phyloP scores from a whole-genome alignment of 176 grass and related monocot species.

The Avena insularis region DNA sequence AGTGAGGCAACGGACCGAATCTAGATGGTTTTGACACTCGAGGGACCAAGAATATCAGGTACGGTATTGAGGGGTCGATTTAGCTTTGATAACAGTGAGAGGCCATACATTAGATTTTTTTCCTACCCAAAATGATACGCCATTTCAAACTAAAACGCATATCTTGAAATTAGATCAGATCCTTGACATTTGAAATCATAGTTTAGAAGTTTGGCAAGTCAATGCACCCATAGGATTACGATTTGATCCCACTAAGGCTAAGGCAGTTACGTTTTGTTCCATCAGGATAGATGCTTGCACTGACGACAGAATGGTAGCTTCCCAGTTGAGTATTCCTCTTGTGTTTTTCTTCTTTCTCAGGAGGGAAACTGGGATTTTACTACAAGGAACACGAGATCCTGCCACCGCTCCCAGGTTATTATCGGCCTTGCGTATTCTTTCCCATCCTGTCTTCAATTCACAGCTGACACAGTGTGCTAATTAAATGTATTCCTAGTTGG shows the following conservation, averaged over 20 bases:
- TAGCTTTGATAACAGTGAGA: neutral
- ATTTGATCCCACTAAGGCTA: conserved; percentile 26
- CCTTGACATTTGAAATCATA: neutral
- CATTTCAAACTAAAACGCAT: neutral
- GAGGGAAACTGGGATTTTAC: conserved; percentile 80
- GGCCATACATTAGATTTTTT: neutral
- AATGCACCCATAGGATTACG: neutral
- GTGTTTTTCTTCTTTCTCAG: conserved; percentile 40
- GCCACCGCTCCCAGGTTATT: conserved; percentile 76
- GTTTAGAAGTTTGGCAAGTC: neutral
- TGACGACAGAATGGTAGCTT: conserved; percentile 24
- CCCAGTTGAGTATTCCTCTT: conserved; percentile 9
- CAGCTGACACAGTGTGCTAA: conserved; percentile 23
- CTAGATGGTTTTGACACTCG: neutral
- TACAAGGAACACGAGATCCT: conserved; percentile 96
- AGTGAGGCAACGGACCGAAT: neutral
- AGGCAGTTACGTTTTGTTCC: conserved; percentile 24
- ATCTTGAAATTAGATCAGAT: neutral
- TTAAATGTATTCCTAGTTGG: conserved; percentile 31
- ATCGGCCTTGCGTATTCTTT: conserved; percentile 20
- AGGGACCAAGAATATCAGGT: neutral
- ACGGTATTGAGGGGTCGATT: neutral
- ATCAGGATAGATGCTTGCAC: conserved; percentile 31
- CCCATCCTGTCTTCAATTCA: neutral
- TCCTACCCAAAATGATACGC: neutral